phyloP scores from a whole-genome alignment of 306 rosid species.

The Prunus persica region Prunus_persica_NCBIv2 NC_034013.1:3923001-3923500 shows the following conservation, averaged over 20 bases:
- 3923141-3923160: too few species aligned
- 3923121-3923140: too few species aligned
- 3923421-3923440: too few species aligned
- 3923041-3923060: neutral
- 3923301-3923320: neutral
- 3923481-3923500: too few species aligned
- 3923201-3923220: slow-evolving; percentile 18
- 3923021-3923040: neutral
- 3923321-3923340: slow-evolving; percentile 7
- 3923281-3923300: neutral
- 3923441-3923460: too few species aligned
- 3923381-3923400: too few species aligned
- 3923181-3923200: slow-evolving; percentile 23
- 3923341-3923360: neutral
- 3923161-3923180: neutral
- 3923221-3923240: slow-evolving; percentile 18
- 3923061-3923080: neutral
- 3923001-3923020: neutral
- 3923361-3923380: neutral
- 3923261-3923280: neutral
- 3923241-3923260: slow-evolving; percentile 7
- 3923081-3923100: neutral
- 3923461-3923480: too few species aligned
- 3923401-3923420: too few species aligned
- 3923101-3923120: neutral